Percentiles rank a stretch among this genome's conserved stretches.
phyloP scores from a whole-genome alignment of 805 yeast genomes.

The Blastobotrys attinorum region DNA sequence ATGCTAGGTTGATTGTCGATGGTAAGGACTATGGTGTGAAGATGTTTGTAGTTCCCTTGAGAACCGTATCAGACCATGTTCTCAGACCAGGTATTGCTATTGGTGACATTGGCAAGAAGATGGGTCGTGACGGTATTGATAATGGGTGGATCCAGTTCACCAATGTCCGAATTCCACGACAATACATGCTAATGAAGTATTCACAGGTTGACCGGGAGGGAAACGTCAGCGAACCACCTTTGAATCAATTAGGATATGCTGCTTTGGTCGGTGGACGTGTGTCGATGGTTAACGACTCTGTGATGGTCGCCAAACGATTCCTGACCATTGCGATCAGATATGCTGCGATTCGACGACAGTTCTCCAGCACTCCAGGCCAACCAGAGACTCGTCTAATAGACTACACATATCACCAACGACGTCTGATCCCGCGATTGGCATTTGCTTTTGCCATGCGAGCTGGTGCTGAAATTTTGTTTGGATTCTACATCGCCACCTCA shows the following conservation, averaged over 20 bases:
- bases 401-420: slow-evolving; percentile 81
- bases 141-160: slow-evolving; percentile 94
- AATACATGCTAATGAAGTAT: slow-evolving; percentile 72
- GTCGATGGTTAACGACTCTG: slow-evolving; percentile 79
- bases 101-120: slow-evolving; percentile 90
- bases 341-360: slow-evolving; percentile 84
- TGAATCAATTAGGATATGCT: slow-evolving; percentile 81
- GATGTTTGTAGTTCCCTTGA: slow-evolving; percentile 83
- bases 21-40: slow-evolving; percentile 88
- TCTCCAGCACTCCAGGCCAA: slow-evolving; percentile 41
- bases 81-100: slow-evolving; percentile 69
- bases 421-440: slow-evolving; percentile 75
- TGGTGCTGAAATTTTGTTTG: slow-evolving; percentile 55
- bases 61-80: slow-evolving; percentile 59
- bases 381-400: slow-evolving; percentile 69
- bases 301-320: slow-evolving; percentile 69
- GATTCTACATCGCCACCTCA: slow-evolving; percentile 35
- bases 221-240: slow-evolving; percentile 65
- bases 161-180: slow-evolving; percentile 73
- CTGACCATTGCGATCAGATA: slow-evolving; percentile 82
- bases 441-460: slow-evolving; percentile 69
- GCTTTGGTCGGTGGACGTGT: slow-evolving; percentile 86
- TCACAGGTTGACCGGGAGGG: slow-evolving; percentile 63
- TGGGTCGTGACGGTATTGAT: slow-evolving; percentile 94
- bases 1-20: slow-evolving; percentile 71